phyloP scores from a whole-genome alignment of 2,329 filamentous ascomycete species.

The Periglandula ipomoeae region DNA sequence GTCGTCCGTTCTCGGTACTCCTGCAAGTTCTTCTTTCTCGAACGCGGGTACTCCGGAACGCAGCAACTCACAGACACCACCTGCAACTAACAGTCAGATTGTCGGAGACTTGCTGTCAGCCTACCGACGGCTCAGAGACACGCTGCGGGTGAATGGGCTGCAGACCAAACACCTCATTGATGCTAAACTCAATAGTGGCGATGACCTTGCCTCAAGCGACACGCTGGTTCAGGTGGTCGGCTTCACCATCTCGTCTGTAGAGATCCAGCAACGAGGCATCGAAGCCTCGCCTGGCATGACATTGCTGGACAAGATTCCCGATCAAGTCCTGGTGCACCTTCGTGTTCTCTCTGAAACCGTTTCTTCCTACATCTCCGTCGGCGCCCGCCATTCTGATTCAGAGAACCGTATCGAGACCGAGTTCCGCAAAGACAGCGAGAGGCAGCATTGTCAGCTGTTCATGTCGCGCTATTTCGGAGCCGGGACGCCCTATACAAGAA shows the following conservation, averaged over 20 bases:
- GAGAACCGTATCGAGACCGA: constrained; percentile 56
- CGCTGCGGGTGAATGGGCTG: constrained; percentile 46
- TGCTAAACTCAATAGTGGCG: constrained; percentile 20
- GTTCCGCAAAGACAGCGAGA: constrained; percentile 56
- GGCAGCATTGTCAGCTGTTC: constrained; percentile 71
- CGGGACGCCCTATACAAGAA: constrained; percentile 5
- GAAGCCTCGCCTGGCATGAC: constrained; percentile 65
- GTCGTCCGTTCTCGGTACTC: constrained; percentile 26
- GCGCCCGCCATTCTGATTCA: constrained; percentile 52
- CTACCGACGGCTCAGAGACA: constrained; percentile 52
- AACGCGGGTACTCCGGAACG: constrained; percentile 19
- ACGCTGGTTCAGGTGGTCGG: constrained; percentile 60
- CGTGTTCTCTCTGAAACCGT: constrained; percentile 84
- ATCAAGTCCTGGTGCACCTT: constrained; percentile 76
- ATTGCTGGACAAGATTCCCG: constrained; percentile 73
- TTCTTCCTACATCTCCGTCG: constrained; percentile 72
- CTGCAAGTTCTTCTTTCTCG: constrained; percentile 34
- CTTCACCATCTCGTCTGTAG: constrained; percentile 76
- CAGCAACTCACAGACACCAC: constrained; percentile 8
- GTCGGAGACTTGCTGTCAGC: constrained; percentile 48
- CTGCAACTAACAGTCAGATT: constrained; percentile 16
- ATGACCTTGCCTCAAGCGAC: constrained; percentile 46
- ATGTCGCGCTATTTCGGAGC: constrained; percentile 44
- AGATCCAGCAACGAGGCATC: constrained; percentile 85
- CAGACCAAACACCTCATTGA: constrained; percentile 27